Evolutionary conservation across 768 basidiomycete species (phyloP), one percentile per base, ranked within the genome.

Genomic region (Tylopilus intermedius): DNA sequence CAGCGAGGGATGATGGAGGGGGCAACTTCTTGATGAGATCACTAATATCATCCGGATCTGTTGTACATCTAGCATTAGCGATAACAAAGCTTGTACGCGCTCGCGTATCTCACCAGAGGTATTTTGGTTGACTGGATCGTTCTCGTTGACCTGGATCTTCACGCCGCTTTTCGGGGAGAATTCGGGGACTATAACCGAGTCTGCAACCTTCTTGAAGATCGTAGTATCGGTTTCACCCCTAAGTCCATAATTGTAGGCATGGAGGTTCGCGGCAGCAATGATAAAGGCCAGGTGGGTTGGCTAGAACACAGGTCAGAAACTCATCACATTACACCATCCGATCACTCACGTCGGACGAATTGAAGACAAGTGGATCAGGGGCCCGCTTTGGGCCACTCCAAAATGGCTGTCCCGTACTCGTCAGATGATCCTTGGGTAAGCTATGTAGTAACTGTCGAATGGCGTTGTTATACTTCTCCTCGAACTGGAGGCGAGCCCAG

Each of bases 331-430:
- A 26, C 29, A 45, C 47, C 5, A 21, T 58, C 27, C 7, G 15
- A 45, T 21, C 45, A 74, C 89, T 70, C 64, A 97, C 95, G 64
- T 97, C 85, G 58, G 78, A 85, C 9, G 90, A 81, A 71, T 94
- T 78, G 72, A 98, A 99, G 5, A 76, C 75, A 57, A 99, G 74
- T 26, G 95, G 77, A 45, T 97, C 93, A 11, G 96, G 96, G 7
- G 94, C 95, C 55, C 96, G 83, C 76, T 99, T 99, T 2, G 96
- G 96, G 18, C 94, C 93, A 61, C 92, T 94, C 96, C 96, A 99
- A 80, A 99, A 99, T 10, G 94, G 94, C 61, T 93, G 90, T 5
- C 96, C 96, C 18, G 84, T 87, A 63, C 82, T 91, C 8, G 94
- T 94, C 44, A 89, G 74, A 37, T 89, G 87, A 67, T 99, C 96